Evolutionary conservation across 768 basidiomycete species (phyloP), one percentile per base, ranked within the genome.

Genomic region (Holtermannia corniformis): DNA sequence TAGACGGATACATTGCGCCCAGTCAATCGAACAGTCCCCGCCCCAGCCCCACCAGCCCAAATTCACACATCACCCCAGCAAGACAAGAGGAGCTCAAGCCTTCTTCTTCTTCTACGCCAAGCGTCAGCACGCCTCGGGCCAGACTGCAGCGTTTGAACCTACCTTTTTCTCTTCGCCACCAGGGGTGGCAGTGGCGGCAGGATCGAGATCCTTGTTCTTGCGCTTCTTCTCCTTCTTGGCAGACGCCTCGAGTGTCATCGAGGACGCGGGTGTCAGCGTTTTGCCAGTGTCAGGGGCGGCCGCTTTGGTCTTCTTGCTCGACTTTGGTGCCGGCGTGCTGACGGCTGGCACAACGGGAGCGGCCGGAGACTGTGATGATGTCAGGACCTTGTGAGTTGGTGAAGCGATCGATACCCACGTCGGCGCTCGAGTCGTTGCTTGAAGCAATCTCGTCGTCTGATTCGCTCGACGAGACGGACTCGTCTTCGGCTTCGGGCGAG

Each of bases 151-250:
- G 32, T 7, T 37, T 37, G n/a, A 23, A 41, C 53, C 47, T 37
- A 58, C 57, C 57, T 58, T 58, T 52, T 58, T 58, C 32, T 54
- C 57, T 11, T 19, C 51, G 27, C 16, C 16, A 4, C 41, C 4
- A 44, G 41, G 22, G 24, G 51, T 24, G 10, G 46, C 19, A 22
- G 32, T 16, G 32, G 26, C 57, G 5, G 21, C 49, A 19, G 56
- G 50, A 32, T 57, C 61, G 10, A 50, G 52, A 3, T 44, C 43
- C 53, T 60, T 60, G 47, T 47, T 55, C 54, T 63, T 63, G 16
- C 52, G 3, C 54, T 63, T 63, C 51, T 60, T 63, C 41, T 59
- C 53, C 46, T 58, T 58, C 45, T 58, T 58, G 46, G 43, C 42
- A 22, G 44, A 22, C 24, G 46, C 12, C 12, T 26, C 44, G 19